Conservation (phyloP, 2,329 filamentous ascomycete genomes). For the Diaporthe humulicola region DNA sequence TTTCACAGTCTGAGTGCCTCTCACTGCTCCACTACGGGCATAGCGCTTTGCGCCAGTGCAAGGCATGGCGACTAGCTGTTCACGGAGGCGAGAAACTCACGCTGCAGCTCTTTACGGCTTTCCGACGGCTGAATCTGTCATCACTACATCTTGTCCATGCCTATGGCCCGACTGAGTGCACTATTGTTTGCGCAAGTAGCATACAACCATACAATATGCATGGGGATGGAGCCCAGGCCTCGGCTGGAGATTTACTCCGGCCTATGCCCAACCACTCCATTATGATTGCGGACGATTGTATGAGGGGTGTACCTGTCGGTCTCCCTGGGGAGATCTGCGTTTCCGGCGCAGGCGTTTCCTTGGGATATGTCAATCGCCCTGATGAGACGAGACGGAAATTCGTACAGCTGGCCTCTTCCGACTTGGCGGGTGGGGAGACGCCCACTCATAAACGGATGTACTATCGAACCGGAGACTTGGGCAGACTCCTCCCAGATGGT, state of each 20-base stretch:
- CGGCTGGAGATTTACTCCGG: background rate
- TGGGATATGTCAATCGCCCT: constrained; percentile 50
- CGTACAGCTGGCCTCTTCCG: constrained; percentile 8
- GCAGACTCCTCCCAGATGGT: constrained; percentile 50
- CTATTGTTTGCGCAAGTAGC: background rate
- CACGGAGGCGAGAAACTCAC: constrained; percentile 49
- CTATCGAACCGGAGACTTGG: constrained; percentile 58
- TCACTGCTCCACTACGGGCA: constrained; percentile 40
- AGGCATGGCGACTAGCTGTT: constrained; percentile 49
- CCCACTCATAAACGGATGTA: constrained; percentile 44
- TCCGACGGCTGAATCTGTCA: background rate
- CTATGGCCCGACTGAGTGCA: constrained; percentile 12
- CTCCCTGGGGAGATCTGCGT: constrained; percentile 56
- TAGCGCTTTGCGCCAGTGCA: constrained; percentile 39
- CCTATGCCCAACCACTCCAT: constrained; percentile 49
- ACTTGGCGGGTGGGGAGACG: constrained; percentile 36
- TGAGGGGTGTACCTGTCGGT: constrained; percentile 48
- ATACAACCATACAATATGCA: background rate
- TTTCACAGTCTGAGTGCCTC: constrained; percentile 54
- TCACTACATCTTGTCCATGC: background rate
- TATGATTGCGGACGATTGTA: constrained; percentile 55
- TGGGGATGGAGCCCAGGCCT: too few relatives aligned
- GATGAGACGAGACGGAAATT: background rate
- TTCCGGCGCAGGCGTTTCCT: constrained; percentile 54
- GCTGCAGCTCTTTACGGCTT: background rate